These are phyloP conservation scores for Tylopilus rubrobrunneus DNA, from an alignment of 768 basidiomycete genomes.

Conservation along the genomic window DNA sequence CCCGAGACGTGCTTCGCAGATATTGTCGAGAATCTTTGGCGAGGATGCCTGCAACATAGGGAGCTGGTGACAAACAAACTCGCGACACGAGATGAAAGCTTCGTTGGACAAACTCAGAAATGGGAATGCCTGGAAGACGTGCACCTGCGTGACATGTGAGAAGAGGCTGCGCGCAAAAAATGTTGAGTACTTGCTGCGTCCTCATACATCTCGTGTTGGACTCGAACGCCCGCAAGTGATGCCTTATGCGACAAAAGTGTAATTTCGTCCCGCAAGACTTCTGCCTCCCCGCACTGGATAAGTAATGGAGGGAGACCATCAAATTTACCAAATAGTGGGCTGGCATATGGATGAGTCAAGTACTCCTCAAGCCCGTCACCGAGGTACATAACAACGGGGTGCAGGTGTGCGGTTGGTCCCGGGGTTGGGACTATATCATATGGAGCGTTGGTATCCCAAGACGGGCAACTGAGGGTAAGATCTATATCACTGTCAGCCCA, in stretches of 20 bases:
- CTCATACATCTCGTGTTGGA: conserved; percentile 85
- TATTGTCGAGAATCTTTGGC: conserved; percentile 48
- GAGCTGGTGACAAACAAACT: conserved; percentile 62
- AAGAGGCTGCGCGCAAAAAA: neutral
- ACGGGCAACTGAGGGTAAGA: conserved; percentile 94
- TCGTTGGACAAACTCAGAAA: conserved; percentile 65
- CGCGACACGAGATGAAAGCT: conserved; percentile 66
- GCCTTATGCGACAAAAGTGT: conserved; percentile 93
- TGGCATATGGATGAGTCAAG: conserved; percentile 94
- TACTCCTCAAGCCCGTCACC: conserved; percentile 77
- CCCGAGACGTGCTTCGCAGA: conserved; percentile 59
- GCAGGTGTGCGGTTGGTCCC: conserved; percentile 73
- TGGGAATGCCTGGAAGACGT: conserved; percentile 88
- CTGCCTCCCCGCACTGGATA: conserved; percentile 90
- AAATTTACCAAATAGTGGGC: conserved; percentile 90
- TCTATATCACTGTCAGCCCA: conserved; percentile 41
- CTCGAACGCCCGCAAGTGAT: conserved; percentile 75
- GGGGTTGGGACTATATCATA: conserved; percentile 81
- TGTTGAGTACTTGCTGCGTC: conserved; percentile 63
- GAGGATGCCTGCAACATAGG: conserved; percentile 48
- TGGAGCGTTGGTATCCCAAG: conserved; percentile 93
- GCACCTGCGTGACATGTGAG: conserved; percentile 47
- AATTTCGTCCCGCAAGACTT: conserved; percentile 93
- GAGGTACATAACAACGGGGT: conserved; percentile 92
- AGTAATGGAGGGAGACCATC: conserved; percentile 83